These are phyloP conservation scores for Salmacisia buchloeana DNA, from an alignment of 1,284 basidiomycete genomes.

Conservation along the genomic window DNA sequence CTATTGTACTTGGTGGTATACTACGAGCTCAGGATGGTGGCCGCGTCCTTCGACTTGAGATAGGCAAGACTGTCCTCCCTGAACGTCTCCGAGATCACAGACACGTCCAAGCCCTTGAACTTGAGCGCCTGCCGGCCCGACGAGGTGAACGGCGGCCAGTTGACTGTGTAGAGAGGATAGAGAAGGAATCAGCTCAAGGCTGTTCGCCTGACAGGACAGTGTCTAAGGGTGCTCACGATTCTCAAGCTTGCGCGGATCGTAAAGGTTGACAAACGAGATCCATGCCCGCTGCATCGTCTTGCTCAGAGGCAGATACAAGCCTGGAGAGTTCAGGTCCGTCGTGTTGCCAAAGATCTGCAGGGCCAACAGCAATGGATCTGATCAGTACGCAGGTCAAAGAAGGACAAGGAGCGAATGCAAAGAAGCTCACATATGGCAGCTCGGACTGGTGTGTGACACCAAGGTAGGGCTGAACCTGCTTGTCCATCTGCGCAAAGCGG, in stretches of 20 bases:
- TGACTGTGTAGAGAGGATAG: background rate
- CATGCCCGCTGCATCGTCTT: background rate
- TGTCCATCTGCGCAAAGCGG: background rate
- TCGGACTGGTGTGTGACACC: background rate
- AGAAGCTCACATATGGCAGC: slow-evolving; percentile 1
- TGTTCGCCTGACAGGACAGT: background rate
- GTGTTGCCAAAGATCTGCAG: background rate
- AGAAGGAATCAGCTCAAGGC: background rate
- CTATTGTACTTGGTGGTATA: too few species aligned
- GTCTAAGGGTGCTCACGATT: background rate
- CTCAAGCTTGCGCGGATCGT: background rate
- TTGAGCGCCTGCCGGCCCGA: background rate
- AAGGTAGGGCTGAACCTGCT: background rate
- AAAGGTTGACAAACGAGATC: background rate
- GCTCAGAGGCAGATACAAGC: background rate
- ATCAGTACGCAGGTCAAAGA: background rate
- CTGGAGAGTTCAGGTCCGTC: background rate
- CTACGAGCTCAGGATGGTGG: background rate
- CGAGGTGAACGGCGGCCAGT: background rate
- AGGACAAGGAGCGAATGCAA: background rate
- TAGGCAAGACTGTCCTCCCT: background rate
- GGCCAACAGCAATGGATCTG: background rate
- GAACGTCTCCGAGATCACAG: background rate
- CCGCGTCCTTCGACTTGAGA: background rate
- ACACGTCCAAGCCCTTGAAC: background rate